Evolutionary conservation across 192 early-diverging fungal species (phyloP), one percentile per base, ranked within the genome.

Genomic region (Backusella sp.): DNA sequence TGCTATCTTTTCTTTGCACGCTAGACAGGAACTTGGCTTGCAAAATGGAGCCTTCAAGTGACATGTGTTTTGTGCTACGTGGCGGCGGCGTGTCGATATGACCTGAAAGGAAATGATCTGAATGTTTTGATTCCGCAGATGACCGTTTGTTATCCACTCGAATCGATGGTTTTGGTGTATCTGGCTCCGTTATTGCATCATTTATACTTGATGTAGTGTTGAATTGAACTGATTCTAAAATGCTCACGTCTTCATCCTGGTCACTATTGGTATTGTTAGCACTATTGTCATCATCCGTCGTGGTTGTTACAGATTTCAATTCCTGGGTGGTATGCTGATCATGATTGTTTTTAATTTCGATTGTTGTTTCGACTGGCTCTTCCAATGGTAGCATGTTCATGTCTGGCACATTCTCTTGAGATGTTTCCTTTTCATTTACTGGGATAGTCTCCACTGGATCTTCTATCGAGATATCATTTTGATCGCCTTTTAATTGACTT

Each of bases 21-120:
- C 80, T 81, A 7, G 80, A 81, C 28, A 81, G 65, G 26, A 81
- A 81, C 36, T 81, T 81, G 14, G 76, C 76, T 35, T 81, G 80
- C 36, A 81, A 21, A 53, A 81, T 81, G 11, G 80, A 81, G 26
- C 56, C 56, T 62, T 62, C 56, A 30, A 71, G 42, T 30, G 70
- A 71, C 70, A 71, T 71, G 44, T 71, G 70, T 28, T 44, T 71
- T 21, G 70, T 71, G 23, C 26, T 62, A 62, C 56, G 56, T 62
- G 56, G 56, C 1, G 53, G n/a, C 21, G 56, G 56, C 56, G 56
- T 62, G 56, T 62, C 23, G 8, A 62, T 23, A 12, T 62, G 56
- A 62, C 56, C 26, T 62, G 56, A 62, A 62, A 62, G 56, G 56
- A 62, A 28, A 62, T 26, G 21, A 26, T 62, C 26, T 26, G 26